Evolutionary conservation across 2,329 filamentous ascomycete species (phyloP).

Genomic region (Fusarium torulosum): DNA sequence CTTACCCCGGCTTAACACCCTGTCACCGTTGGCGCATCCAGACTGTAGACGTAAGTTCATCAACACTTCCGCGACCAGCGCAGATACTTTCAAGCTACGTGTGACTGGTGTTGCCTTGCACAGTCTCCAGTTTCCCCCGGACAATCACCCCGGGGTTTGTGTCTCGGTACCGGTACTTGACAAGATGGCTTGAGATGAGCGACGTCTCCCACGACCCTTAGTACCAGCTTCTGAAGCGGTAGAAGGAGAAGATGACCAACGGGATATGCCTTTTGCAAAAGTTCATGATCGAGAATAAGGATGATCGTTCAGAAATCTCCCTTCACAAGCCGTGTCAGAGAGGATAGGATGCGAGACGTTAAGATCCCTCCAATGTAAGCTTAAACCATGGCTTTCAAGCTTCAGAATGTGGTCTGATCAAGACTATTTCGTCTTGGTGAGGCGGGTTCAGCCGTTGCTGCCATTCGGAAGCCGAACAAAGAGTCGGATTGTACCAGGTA

Average conservation of each 20-base stretch:
- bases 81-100: slow-evolving; percentile 19
- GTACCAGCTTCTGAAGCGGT: no score
- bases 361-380: not conserved
- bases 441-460: slow-evolving; percentile 23
- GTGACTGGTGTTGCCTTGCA: slow-evolving; percentile 8
- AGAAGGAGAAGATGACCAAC: not conserved
- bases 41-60: not conserved
- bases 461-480: slow-evolving; percentile 31
- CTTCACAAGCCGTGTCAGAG: not conserved
- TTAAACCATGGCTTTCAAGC: slow-evolving; percentile 3
- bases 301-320: not conserved
- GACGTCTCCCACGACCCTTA: slow-evolving; percentile 4
- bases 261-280: not conserved
- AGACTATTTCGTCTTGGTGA: not conserved
- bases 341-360: not conserved
- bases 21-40: slow-evolving; percentile 15
- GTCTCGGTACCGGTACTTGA: slow-evolving; percentile 33
- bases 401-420: slow-evolving; percentile 15
- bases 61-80: not conserved
- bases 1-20: slow-evolving; percentile 40
- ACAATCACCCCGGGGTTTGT: slow-evolving; percentile 27
- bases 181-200: slow-evolving; percentile 12
- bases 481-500: not conserved
- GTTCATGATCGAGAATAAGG: slow-evolving; percentile 18
- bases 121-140: slow-evolving; percentile 40